phyloP scores from a whole-genome alignment of 2,329 filamentous ascomycete genomes.

The Penicillium glabrum region DNA sequence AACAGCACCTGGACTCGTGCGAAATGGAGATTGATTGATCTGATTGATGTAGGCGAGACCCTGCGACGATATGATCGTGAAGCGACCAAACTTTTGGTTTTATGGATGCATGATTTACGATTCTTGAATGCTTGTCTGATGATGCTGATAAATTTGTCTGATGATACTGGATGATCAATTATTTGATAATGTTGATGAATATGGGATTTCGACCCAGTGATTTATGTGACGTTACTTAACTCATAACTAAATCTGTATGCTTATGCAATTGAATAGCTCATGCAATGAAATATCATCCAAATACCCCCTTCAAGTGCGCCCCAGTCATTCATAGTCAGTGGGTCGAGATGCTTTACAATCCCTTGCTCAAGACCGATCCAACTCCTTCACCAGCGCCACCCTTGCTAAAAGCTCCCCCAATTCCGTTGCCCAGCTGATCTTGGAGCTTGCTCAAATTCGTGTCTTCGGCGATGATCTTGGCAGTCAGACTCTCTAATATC shows the following conservation, averaged over 20 bases:
- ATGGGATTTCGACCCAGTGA: not conserved
- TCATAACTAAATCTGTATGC: not conserved
- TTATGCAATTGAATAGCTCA: not conserved
- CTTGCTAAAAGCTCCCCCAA: conserved; percentile 24
- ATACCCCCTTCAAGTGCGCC: not conserved
- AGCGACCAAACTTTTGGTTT: not conserved
- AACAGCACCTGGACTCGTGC: conserved; percentile 26
- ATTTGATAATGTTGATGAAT: not conserved
- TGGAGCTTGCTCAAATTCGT: conserved; percentile 28
- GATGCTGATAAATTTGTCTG: not conserved
- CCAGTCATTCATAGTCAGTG: not conserved
- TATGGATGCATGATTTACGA: not conserved
- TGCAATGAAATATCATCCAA: not conserved
- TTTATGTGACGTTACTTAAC: not conserved
- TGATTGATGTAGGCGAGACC: not conserved
- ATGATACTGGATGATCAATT: not conserved
- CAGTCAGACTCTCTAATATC: conserved; percentile 21
- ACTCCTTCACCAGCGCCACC: conserved; percentile 21
- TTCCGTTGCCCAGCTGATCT: conserved; percentile 21
- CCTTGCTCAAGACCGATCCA: conserved; percentile 22
- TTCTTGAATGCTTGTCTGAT: not conserved
- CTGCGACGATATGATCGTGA: not conserved
- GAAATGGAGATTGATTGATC: no score
- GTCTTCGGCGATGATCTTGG: conserved; percentile 25
- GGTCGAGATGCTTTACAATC: conserved; percentile 7